Percentiles rank a stretch among this genome's conserved stretches.
phyloP scores from a whole-genome alignment of 2,329 filamentous ascomycete genomes.

The Rhynchosporium graminicola region DNA sequence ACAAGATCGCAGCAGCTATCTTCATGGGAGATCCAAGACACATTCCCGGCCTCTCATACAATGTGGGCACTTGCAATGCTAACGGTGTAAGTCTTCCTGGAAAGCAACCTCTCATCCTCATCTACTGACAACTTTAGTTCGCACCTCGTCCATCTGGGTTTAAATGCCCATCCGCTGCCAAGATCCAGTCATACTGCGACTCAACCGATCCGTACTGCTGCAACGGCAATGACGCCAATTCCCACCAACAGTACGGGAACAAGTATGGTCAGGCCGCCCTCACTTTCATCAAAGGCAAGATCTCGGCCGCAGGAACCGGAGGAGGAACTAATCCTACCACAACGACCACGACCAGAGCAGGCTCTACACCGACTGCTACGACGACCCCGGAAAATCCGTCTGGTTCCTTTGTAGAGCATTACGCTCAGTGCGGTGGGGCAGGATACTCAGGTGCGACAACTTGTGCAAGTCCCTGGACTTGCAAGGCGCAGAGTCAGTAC shows the following conservation, averaged over 20 bases:
- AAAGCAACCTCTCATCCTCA: not conserved
- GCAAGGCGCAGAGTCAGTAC: slow-evolving; percentile 23
- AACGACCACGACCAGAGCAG: slow-evolving; percentile 15
- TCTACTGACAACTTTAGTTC: slow-evolving; percentile 47
- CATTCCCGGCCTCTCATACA: slow-evolving; percentile 55
- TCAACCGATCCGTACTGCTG: slow-evolving; percentile 62
- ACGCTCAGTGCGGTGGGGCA: slow-evolving; percentile 24
- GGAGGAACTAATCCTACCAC: slow-evolving; percentile 14
- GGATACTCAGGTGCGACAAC: slow-evolving; percentile 25
- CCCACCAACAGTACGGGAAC: slow-evolving; percentile 58
- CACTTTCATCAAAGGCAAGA: slow-evolving; percentile 56
- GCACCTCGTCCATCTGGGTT: slow-evolving; percentile 56
- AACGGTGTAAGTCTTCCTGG: slow-evolving; percentile 54
- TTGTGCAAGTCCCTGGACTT: slow-evolving; percentile 24
- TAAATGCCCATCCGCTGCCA: slow-evolving; percentile 52
- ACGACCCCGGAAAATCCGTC: slow-evolving; percentile 4
- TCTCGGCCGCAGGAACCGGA: slow-evolving; percentile 34
- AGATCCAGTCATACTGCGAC: slow-evolving; percentile 63
- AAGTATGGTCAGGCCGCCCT: slow-evolving; percentile 59
- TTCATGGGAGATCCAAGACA: slow-evolving; percentile 66
- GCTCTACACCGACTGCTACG: slow-evolving; percentile 2
- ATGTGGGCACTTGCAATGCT: slow-evolving; percentile 61
- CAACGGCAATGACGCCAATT: slow-evolving; percentile 54
- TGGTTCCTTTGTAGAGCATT: slow-evolving; percentile 7
- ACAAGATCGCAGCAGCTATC: slow-evolving; percentile 62